Base-by-base conservation (phyloP, 306 rosid genomes). In the Senna siamea region DNA sequence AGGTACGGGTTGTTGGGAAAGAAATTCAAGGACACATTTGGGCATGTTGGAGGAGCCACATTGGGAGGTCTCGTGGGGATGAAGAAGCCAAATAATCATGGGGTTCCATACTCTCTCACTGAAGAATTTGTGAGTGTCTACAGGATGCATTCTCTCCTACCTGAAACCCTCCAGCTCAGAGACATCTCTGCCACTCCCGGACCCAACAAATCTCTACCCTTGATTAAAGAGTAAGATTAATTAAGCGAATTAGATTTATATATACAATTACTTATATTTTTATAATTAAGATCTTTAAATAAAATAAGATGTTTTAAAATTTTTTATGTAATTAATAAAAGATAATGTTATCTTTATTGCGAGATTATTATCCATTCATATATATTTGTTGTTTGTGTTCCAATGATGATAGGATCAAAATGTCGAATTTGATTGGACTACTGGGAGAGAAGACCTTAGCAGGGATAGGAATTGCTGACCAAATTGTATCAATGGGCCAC, bases 1-100 rank as follows among this genome's bases (percentile, higher is more conserved):
- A 88, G 93, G 93, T 88, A 88, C 60, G 93, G 93, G 17, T 52
- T 86, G 46, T 30, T 88, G 79, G 93, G 93, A 15, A 88, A 88
- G 87, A 81, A 84, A 66, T 88, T 88, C 69, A 86, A 88, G 79
- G 93, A 88, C 77, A 77, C 83, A 0, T 88, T 86, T 79, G 93
- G 93, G 14, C 93, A 83, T 28, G 82, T 88, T 56, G 92, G 92
- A 56, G 81, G 80, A 34, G 9, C 78, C 4, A 5, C 10, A 2
- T 60, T 88, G 34, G 78, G 88, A 68, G 92, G 92, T 37, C 14
- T 81, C 2, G 90, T 81, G 55, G 92, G 92, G 40, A 6, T 79
- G 67, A 85, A 85, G 78, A 83, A 15, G 56, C 73, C 92, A 6
- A 56, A 83, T 5, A 85, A 83, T 26, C 87, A 88, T 54, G 92